A percentile compares a stretch with the other conserved stretches of the same genome.
Conservation (phyloP, 768 basidiomycete genomes). For the Cystofilobasidium capitatum region DNA sequence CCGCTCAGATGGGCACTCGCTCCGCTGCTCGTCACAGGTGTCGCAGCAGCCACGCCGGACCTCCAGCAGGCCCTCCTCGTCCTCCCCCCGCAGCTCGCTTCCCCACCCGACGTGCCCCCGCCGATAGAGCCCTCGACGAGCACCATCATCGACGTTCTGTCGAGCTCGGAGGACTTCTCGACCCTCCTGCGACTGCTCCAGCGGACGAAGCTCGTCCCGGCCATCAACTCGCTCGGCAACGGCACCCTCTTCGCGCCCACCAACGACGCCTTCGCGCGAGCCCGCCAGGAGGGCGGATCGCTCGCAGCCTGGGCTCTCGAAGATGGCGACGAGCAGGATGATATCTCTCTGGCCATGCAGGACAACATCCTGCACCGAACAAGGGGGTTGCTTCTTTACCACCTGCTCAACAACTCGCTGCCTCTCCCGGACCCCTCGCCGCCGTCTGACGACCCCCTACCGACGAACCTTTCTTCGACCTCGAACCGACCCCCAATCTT, state of each 20-base stretch:
- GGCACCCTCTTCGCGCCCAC: constrained; percentile 90
- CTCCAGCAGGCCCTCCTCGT: too few species aligned
- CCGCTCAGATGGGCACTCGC: too few species aligned
- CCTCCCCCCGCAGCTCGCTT: too few species aligned
- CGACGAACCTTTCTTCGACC: too few species aligned
- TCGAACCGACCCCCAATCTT: too few species aligned
- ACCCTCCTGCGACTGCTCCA: constrained; percentile 69
- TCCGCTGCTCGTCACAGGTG: too few species aligned
- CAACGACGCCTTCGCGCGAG: constrained; percentile 55
- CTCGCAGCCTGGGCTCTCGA: neutral
- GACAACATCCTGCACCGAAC: constrained; percentile 79
- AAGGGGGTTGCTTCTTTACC: constrained; percentile 87
- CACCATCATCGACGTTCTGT: constrained; percentile 72
- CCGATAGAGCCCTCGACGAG: constrained; percentile 1
- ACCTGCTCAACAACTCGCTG: constrained; percentile 75
- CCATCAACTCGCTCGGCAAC: constrained; percentile 71
- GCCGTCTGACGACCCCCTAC: constrained; percentile 20
- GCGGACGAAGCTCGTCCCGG: constrained; percentile 76
- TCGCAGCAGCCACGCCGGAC: too few species aligned
- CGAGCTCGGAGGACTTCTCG: constrained; percentile 62
- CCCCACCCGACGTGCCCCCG: too few species aligned
- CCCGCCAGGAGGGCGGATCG: neutral
- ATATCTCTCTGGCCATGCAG: constrained; percentile 34
- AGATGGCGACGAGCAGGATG: constrained; percentile 13
- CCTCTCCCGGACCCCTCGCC: constrained; percentile 28